phyloP scores from a whole-genome alignment of 495 filamentous ascomycete genomes.

The Stereocaulon alpinum region DNA sequence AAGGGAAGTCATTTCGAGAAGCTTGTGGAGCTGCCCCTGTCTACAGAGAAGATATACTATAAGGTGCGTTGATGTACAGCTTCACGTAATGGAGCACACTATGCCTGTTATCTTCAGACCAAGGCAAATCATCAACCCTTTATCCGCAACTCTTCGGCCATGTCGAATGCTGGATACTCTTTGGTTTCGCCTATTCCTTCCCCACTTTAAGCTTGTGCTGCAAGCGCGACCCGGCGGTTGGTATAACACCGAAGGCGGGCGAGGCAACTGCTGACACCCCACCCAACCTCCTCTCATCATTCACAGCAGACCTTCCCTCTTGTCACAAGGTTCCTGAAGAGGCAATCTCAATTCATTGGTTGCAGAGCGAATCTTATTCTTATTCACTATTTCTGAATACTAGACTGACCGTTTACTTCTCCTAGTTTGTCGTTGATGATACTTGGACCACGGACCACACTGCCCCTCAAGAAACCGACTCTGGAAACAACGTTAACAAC shows the following conservation, averaged over 20 bases:
- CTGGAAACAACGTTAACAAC: conserved; percentile 76
- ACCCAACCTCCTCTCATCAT: not conserved
- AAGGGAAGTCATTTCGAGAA: conserved; percentile 63
- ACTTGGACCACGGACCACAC: conserved; percentile 72
- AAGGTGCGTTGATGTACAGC: conserved; percentile 49
- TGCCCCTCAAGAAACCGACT: conserved; percentile 69
- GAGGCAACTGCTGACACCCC: conserved; percentile 10
- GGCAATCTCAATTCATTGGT: too few relatives aligned
- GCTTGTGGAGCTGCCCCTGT: conserved; percentile 55
- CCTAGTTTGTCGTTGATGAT: conserved; percentile 84
- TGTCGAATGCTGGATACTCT: not conserved
- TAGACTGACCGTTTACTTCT: conserved; percentile 1
- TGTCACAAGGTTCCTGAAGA: not conserved
- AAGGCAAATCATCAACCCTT: not conserved
- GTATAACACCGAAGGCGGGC: not conserved
- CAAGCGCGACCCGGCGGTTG: conserved; percentile 9
- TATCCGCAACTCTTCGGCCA: not conserved
- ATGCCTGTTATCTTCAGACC: not conserved
- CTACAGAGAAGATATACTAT: conserved; percentile 60
- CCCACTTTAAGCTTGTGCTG: conserved; percentile 2
- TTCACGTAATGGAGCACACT: not conserved
- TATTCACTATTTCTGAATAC: not conserved
- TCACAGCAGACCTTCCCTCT: not conserved
- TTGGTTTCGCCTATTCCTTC: conserved; percentile 8
- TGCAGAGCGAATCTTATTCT: too few relatives aligned